phyloP scores from a whole-genome alignment of 306 rosid species.

The Luffa acutangula region DNA sequence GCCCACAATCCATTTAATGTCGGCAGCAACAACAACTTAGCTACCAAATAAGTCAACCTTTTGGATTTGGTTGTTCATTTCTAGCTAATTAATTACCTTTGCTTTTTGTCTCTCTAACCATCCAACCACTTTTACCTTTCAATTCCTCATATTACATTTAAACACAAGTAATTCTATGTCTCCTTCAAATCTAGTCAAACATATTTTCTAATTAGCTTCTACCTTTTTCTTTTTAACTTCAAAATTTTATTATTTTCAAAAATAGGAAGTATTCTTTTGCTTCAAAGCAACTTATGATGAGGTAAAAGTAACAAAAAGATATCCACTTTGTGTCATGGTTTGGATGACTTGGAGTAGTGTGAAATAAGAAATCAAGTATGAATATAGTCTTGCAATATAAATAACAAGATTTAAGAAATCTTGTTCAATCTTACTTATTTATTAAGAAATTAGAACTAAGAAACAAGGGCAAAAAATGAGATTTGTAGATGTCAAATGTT shows the following conservation, averaged over 20 bases:
- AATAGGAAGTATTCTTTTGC: no score
- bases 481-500: not conserved
- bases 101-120: not conserved
- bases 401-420: no score
- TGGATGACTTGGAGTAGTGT: no score
- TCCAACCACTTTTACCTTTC: not conserved
- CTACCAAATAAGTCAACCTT: not conserved
- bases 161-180: no score
- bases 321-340: no score
- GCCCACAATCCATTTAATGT: not conserved
- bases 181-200: not conserved
- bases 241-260: no score
- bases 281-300: no score
- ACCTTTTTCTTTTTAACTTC: no score
- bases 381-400: no score
- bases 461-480: not conserved
- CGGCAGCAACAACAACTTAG: not conserved
- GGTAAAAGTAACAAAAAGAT: no score
- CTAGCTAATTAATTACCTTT: not conserved
- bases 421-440: not conserved
- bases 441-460: not conserved
- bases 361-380: no score
- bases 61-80: not conserved
- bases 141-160: not conserved
- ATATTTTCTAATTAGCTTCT: not conserved